A percentile compares a stretch with the other conserved stretches of the same genome.
Evolutionary conservation across 768 basidiomycete species (phyloP).

Genomic region (Termitomyces titanicus): DNA sequence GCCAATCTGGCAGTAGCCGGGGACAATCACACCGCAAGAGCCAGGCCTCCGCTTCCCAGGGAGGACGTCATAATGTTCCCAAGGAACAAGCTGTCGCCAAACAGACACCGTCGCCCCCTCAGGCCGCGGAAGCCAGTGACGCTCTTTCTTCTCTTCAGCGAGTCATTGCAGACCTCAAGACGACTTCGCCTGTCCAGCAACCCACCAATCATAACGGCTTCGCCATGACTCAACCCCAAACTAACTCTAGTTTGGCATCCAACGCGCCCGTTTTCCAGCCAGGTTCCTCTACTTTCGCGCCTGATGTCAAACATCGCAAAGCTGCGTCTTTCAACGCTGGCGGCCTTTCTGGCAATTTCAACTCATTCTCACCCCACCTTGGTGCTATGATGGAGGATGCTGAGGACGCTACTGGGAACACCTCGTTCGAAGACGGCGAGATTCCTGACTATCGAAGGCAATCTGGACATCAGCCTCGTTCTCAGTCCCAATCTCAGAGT

Average conservation of each 20-base stretch:
- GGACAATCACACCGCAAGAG: constrained; percentile 52
- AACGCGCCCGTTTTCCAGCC: constrained; percentile 79
- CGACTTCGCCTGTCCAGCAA: constrained; percentile 62
- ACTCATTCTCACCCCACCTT: constrained; percentile 74
- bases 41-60: constrained; percentile 56
- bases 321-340: constrained; percentile 68
- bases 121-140: constrained; percentile 65
- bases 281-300: constrained; percentile 53
- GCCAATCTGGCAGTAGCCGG: constrained; percentile 43
- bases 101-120: constrained; percentile 46
- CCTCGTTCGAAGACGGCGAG: constrained; percentile 73
- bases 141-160: constrained; percentile 86
- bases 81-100: constrained; percentile 42
- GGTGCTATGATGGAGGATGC: constrained; percentile 82
- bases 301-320: constrained; percentile 75
- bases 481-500: constrained; percentile 78
- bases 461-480: constrained; percentile 62
- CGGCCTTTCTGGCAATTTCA: constrained; percentile 56
- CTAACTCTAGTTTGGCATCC: constrained; percentile 48
- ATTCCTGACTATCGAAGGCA: constrained; percentile 58
- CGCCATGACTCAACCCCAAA: constrained; percentile 47
- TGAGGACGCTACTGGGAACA: constrained; percentile 51
- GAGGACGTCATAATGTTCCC: constrained; percentile 38
- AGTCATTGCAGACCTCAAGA: constrained; percentile 92
- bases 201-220: constrained; percentile 39